phyloP scores from a whole-genome alignment of 257 asterid genomes.

The Forsythia suspensa region DNA sequence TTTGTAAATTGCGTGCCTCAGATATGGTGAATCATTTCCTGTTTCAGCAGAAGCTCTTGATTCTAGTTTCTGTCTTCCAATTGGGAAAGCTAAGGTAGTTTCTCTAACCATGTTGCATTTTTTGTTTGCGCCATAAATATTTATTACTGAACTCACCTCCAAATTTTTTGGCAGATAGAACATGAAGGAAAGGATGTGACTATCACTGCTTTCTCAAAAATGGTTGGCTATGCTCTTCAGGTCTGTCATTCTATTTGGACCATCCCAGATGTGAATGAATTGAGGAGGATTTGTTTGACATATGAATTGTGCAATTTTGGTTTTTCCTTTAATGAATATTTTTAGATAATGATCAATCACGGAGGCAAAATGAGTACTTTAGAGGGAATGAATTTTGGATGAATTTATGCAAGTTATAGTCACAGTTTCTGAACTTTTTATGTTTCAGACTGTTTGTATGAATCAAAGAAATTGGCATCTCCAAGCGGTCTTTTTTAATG shows the following conservation, averaged over 20 bases:
- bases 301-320: neutral
- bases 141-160: neutral
- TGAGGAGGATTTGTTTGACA: neutral
- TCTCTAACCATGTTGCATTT: neutral
- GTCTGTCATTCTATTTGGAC: constrained; percentile 16
- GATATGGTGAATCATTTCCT: constrained; percentile 50
- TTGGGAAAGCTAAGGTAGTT: constrained; percentile 49
- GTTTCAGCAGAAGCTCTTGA: constrained; percentile 45
- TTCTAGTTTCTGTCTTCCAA: constrained; percentile 45
- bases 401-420: neutral
- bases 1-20: constrained; percentile 9
- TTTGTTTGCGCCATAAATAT: neutral
- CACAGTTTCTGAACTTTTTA: neutral
- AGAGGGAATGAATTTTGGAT: neutral
- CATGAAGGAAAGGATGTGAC: constrained; percentile 44
- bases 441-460: neutral
- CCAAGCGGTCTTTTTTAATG: neutral
- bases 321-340: neutral
- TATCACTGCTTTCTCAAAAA: constrained; percentile 42
- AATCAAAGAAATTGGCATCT: neutral
- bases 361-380: neutral
- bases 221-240: constrained; percentile 56
- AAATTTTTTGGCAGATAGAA: constrained; percentile 31
- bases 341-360: neutral
- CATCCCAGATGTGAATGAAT: neutral